Conservation (phyloP, 169 alveolate genomes). For the Eimeria necatrix region DNA sequence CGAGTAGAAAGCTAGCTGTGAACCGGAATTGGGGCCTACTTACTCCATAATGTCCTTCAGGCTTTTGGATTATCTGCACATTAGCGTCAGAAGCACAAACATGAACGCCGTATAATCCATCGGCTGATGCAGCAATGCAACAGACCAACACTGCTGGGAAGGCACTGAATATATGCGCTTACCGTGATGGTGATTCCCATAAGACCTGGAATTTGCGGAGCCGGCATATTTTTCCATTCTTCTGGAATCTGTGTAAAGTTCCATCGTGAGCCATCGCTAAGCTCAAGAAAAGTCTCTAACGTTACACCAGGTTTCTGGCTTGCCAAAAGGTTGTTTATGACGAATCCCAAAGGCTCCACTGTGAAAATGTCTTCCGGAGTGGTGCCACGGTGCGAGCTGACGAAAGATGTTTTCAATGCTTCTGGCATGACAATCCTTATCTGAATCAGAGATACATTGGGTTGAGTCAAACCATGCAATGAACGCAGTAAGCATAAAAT, state of each 20-base stretch:
- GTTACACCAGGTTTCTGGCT: constrained; percentile 44
- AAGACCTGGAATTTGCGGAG: constrained; percentile 65
- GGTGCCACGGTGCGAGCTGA: constrained; percentile 1
- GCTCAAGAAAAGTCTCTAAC: constrained; percentile 7
- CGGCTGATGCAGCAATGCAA: background rate
- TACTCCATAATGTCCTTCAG: constrained; percentile 39
- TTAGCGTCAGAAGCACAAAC: background rate
- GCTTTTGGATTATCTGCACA: constrained; percentile 42
- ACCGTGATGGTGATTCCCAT: constrained; percentile 37
- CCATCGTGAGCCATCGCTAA: constrained; percentile 13
- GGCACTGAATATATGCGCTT: background rate
- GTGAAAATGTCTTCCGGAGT: constrained; percentile 25
- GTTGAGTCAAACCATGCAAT: background rate
- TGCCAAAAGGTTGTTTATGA: constrained; percentile 22
- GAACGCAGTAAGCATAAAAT: too few relatives aligned
- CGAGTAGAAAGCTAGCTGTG: background rate
- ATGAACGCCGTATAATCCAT: background rate
- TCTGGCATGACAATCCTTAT: constrained; percentile 48
- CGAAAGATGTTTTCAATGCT: constrained; percentile 16
- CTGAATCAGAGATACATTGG: background rate
- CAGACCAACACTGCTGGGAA: background rate
- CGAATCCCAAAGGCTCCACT: constrained; percentile 39
- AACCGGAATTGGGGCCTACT: background rate
- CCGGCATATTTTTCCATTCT: constrained; percentile 30
- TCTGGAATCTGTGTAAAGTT: constrained; percentile 33